Conservation (phyloP, 306 rosid genomes). For the Vigna hirtella region DNA sequence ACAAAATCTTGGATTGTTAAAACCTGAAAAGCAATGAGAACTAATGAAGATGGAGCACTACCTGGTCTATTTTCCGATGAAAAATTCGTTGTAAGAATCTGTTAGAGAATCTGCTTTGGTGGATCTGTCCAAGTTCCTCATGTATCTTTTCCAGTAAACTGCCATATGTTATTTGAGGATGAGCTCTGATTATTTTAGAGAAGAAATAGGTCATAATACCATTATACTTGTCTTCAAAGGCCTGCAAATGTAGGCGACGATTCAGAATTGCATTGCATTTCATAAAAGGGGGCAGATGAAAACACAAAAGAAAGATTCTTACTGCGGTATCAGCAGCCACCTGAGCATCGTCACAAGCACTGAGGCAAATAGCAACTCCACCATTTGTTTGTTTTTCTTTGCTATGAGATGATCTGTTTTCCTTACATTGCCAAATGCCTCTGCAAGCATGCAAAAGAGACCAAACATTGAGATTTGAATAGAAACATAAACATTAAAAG, state of each 20-base stretch:
- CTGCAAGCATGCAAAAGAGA: constrained; percentile 43
- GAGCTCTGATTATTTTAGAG: constrained; percentile 13
- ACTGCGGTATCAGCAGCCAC: constrained; percentile 72
- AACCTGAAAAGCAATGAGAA: neutral
- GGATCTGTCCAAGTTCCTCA: constrained; percentile 22
- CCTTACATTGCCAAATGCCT: constrained; percentile 24
- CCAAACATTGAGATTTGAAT: neutral
- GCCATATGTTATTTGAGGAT: constrained; percentile 10
- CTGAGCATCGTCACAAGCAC: constrained; percentile 75
- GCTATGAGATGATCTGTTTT: neutral
- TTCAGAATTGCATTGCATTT: constrained; percentile 19
- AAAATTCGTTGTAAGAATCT: constrained; percentile 27
- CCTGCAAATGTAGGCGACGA: constrained; percentile 48
- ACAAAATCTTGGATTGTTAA: neutral
- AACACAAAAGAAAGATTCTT: constrained; percentile 15
- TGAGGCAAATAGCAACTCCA: constrained; percentile 68
- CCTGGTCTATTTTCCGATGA: constrained; percentile 54
- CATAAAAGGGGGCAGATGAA: neutral
- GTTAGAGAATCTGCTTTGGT: constrained; percentile 32
- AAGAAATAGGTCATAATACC: constrained; percentile 72
- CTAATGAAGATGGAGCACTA: constrained; percentile 23
- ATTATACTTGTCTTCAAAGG: constrained; percentile 49
- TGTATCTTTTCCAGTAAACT: constrained; percentile 44
- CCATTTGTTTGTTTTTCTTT: constrained; percentile 56
- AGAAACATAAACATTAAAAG: constrained; percentile 35